Evolutionary conservation across 495 filamentous ascomycete species (phyloP), one percentile per base, ranked within the genome.

Genomic region (Penicillium atrosanguineum): DNA sequence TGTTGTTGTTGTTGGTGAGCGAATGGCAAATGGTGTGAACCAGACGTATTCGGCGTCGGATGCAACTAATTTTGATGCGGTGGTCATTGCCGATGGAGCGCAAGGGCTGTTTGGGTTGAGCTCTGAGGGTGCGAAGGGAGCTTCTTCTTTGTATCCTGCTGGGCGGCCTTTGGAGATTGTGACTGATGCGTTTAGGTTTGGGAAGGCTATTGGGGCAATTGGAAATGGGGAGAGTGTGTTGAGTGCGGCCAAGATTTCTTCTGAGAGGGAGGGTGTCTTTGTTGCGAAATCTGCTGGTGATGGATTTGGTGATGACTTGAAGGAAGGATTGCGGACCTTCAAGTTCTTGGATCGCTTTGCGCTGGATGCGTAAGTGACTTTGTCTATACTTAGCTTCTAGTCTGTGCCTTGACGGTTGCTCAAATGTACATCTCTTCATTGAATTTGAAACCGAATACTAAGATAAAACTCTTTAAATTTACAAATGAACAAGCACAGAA

Each of bases 1-100:
- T 44, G 75, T 82, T 7, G 71, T 82, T 6, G 71, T 90, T 42
- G 82, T 93, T 1, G 86, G 75, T 0, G 87, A 91, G 72, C 63
- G 56, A 5, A 70, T 90, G 0, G 65, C 59, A 3, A 53, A 69
- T 8, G 82, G 79, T 9, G 77, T 89, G 31, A 77, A 87, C 57
- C 80, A 83, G 69, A 90, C 88, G 0, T 93, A 91, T 66, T 81
- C 82, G 20, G 79, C 76, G 4, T 78, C 87, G 2, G 86, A 90
- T 57, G 87, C 87, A 0, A 84, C 83, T 0, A 77, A 77, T 21
- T 92, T 89, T 55, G 89, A 92, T 62, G 87, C 81, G 25, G 69
- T 93, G 5, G 69, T 91, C 16, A 70, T 88, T 15, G 78, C 74
- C 0, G 71, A 80, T 7, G 87, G 83, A 0, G 78, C 84, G 0